Evolutionary conservation across 2,329 filamentous ascomycete species (phyloP).

Genomic region (Botryotinia narcissicola): DNA sequence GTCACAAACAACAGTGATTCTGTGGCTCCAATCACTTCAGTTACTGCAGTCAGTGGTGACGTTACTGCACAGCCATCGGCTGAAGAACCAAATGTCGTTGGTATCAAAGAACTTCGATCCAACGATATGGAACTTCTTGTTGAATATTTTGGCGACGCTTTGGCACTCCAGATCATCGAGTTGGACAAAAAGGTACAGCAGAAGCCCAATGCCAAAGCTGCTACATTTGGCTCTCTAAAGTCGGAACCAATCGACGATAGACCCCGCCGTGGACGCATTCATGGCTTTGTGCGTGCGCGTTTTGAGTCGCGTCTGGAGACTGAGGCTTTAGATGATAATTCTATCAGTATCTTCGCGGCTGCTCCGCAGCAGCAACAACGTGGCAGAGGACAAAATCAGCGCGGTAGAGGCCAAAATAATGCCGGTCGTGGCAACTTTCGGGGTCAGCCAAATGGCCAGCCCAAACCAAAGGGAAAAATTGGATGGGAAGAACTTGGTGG

Average conservation of each 20-base stretch:
- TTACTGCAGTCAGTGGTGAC: not conserved
- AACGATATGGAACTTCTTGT: constrained; percentile 46
- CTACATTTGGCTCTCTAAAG: constrained; percentile 52
- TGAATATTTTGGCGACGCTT: constrained; percentile 50
- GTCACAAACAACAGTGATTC: not conserved
- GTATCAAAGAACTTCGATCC: constrained; percentile 40
- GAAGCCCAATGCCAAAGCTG: constrained; percentile 54
- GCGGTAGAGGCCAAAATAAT: constrained; percentile 24
- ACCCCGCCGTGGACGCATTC: constrained; percentile 59
- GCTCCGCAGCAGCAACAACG: constrained; percentile 31
- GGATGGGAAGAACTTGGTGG: constrained; percentile 66
- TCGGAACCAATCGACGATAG: constrained; percentile 58
- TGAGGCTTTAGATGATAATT: constrained; percentile 55
- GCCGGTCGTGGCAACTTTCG: constrained; percentile 16
- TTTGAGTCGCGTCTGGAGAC: constrained; percentile 64
- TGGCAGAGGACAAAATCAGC: constrained; percentile 16
- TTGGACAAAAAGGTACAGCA: constrained; percentile 54
- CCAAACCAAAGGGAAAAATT: constrained; percentile 43
- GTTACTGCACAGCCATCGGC: not conserved
- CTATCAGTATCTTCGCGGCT: constrained; percentile 56
- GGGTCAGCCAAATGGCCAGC: constrained; percentile 26
- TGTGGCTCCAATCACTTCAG: not conserved
- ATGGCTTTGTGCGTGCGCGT: constrained; percentile 56
- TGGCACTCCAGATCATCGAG: constrained; percentile 49
- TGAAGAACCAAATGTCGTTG: not conserved